These are phyloP conservation scores for Tetrapisispora iriomotensis DNA, from an alignment of 805 yeast species.

Conservation along the genomic window DNA sequence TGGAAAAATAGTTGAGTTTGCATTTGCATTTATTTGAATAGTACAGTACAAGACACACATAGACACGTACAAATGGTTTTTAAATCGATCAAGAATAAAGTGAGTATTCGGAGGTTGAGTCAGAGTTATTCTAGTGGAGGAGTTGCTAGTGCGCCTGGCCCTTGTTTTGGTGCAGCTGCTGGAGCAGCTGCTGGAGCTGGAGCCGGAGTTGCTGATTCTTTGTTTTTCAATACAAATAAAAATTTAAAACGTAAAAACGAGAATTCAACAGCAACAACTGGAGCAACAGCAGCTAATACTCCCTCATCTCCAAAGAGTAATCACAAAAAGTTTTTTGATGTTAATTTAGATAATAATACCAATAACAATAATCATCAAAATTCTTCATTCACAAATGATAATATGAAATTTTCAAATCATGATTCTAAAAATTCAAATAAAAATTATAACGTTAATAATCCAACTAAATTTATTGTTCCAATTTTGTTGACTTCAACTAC, in stretches of 20 bases:
- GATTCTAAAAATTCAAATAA: not conserved
- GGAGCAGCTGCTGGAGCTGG: conserved; percentile 21
- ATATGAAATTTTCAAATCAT: conserved; percentile 20
- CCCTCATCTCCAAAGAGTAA: too few species aligned
- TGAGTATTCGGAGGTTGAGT: conserved; percentile 31
- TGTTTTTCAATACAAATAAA: conserved; percentile 35
- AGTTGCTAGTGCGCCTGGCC: not conserved
- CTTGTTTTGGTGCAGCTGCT: not conserved
- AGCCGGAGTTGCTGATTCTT: conserved; percentile 24
- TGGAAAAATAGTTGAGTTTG: too few species aligned
- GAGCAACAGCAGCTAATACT: too few species aligned
- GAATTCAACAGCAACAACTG: not conserved
- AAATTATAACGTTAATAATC: not conserved
- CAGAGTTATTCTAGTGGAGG: conserved; percentile 3
- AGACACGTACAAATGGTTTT: conserved; percentile 33
- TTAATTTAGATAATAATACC: not conserved
- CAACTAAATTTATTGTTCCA: conserved; percentile 1
- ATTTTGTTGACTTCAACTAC: conserved; percentile 1
- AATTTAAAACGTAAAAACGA: conserved; percentile 28
- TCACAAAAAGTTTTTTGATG: too few species aligned
- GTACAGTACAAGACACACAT: too few species aligned
- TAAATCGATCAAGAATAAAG: conserved; percentile 33
- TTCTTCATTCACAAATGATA: conserved; percentile 16
- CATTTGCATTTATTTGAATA: too few species aligned
- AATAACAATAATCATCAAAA: not conserved